Evolutionary conservation across 192 early-diverging fungal species (phyloP).

Genomic region (Mortierella alpina): DNA sequence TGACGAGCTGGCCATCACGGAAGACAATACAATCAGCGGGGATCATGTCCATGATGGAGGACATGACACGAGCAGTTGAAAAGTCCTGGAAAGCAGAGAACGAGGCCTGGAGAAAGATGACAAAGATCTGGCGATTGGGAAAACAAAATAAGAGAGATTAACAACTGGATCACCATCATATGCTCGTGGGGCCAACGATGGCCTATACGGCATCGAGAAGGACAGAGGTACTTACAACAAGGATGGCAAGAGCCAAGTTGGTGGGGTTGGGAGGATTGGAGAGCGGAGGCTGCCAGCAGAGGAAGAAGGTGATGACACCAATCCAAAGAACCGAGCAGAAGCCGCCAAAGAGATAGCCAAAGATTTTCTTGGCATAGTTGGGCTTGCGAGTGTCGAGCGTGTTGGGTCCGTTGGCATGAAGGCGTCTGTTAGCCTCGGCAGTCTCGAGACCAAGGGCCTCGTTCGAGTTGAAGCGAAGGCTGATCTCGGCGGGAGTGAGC

Average conservation of each 20-base stretch:
- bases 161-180: no score
- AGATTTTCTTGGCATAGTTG: conserved; percentile 55
- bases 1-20: conserved; percentile 69
- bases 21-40: conserved; percentile 73
- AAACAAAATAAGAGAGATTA: neutral
- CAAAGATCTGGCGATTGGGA: conserved; percentile 56
- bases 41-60: conserved; percentile 80
- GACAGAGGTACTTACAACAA: conserved; percentile 42
- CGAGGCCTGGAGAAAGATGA: conserved; percentile 74
- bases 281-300: conserved; percentile 72
- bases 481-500: conserved; percentile 53
- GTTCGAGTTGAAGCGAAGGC: conserved; percentile 53
- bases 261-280: conserved; percentile 58
- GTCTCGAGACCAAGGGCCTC: conserved; percentile 48
- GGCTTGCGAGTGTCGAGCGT: conserved; percentile 50
- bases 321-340: conserved; percentile 82
- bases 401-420: conserved; percentile 57
- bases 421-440: conserved; percentile 39
- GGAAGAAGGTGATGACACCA: conserved; percentile 72
- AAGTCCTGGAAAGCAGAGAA: conserved; percentile 83
- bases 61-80: conserved; percentile 74
- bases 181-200: no score
- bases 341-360: conserved; percentile 73
- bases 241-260: conserved; percentile 70
- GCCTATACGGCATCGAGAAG: no score